These are phyloP conservation scores for Mrakia frigida DNA, from an alignment of 768 basidiomycete genomes.

Conservation along the genomic window DNA sequence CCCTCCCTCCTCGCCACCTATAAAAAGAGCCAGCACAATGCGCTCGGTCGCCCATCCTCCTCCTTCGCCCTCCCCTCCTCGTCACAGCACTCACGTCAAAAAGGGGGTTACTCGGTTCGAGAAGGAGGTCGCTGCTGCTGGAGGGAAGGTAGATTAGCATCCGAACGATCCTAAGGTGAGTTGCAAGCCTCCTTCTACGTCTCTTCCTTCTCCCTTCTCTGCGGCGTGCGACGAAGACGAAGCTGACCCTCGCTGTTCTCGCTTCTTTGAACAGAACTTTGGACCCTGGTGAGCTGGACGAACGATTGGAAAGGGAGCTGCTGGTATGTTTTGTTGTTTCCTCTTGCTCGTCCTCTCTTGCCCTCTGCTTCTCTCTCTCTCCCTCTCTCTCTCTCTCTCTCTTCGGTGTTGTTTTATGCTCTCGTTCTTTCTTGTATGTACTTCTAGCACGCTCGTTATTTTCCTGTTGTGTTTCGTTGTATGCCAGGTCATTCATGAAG, in stretches of 20 bases:
- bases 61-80: slow-evolving; percentile 5
- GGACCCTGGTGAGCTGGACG: slow-evolving; percentile 14
- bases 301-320: slow-evolving; percentile 17
- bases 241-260: slow-evolving; percentile 2
- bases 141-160: background rate
- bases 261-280: background rate
- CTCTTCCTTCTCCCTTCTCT: background rate
- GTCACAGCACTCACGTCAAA: slow-evolving; percentile 8
- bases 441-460: background rate
- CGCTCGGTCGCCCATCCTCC: background rate
- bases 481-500: background rate
- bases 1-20: background rate
- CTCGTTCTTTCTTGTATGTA: background rate
- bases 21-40: background rate
- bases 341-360: background rate
- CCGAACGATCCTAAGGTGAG: slow-evolving; percentile 14
- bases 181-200: slow-evolving; percentile 2
- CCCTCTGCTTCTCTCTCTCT: too few species aligned
- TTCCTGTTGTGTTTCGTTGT: background rate
- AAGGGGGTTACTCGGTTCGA: slow-evolving; percentile 28
- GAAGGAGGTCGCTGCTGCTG: slow-evolving; percentile 23
- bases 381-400: background rate
- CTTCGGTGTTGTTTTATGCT: background rate
- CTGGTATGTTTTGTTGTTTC: background rate
- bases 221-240: background rate